Evolutionary conservation across 2,329 filamentous ascomycete genomes (phyloP).

Genomic region (Cercospora berteroae): DNA sequence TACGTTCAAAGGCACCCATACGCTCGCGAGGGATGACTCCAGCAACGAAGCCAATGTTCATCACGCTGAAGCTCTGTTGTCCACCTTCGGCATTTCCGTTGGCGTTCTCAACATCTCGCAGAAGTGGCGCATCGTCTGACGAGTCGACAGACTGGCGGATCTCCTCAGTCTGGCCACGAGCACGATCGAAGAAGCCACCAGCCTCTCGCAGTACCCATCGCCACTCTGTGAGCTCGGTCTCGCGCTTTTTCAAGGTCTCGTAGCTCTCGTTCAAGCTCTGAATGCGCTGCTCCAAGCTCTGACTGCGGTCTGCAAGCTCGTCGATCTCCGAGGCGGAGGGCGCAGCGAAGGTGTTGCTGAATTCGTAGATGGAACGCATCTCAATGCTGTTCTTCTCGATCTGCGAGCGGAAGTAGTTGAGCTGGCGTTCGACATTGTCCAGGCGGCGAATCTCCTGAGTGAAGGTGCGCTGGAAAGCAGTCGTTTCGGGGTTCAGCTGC

Average conservation of each 20-base stretch:
- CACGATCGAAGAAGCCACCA: conserved; percentile 94
- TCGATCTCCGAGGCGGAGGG: conserved; percentile 95
- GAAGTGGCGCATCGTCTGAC: conserved; percentile 86
- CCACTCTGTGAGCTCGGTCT: conserved; percentile 97
- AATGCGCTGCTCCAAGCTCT: conserved; percentile 87
- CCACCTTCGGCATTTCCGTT: conserved; percentile 32
- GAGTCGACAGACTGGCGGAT: conserved; percentile 84
- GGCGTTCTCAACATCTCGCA: conserved; percentile 88
- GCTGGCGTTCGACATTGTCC: conserved; percentile 96
- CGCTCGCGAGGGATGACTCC: conserved; percentile 92
- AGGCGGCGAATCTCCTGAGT: conserved; percentile 96
- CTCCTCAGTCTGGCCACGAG: conserved; percentile 93
- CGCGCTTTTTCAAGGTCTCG: conserved; percentile 95
- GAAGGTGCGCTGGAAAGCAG: conserved; percentile 94
- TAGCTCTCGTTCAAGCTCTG: conserved; percentile 95
- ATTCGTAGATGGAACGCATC: conserved; percentile 87
- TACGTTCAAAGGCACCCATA: conserved; percentile 93
- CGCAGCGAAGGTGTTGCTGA: conserved; percentile 74
- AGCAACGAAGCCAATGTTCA: conserved; percentile 98
- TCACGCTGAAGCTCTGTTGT: conserved; percentile 69
- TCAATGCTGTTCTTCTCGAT: conserved; percentile 90
- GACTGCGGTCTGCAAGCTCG: conserved; percentile 86
- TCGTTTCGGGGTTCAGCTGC: conserved; percentile 87
- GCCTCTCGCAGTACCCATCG: conserved; percentile 96
- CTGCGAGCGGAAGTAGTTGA: conserved; percentile 91